Evolutionary conservation across 352 stramenopile species (phyloP).

Genomic region (Pythium volutum): DNA sequence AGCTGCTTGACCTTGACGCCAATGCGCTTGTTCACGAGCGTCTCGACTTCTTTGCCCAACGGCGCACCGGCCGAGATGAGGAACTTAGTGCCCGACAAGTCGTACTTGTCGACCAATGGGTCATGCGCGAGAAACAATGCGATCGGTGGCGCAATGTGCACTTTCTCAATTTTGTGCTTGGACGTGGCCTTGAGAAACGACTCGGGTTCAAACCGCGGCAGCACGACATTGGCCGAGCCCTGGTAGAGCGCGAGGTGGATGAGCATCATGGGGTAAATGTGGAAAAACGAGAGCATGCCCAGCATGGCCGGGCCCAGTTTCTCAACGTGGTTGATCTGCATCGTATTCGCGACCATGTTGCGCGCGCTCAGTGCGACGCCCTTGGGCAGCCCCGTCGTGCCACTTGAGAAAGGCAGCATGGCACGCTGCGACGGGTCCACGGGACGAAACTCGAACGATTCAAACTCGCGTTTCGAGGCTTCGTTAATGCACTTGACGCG

Average conservation of each 20-base stretch:
- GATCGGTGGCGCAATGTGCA: constrained; percentile 87
- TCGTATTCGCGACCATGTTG: constrained; percentile 89
- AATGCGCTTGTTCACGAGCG: constrained; percentile 50
- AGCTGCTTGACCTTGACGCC: constrained; percentile 32
- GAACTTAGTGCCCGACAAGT: constrained; percentile 76
- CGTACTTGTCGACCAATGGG: constrained; percentile 90
- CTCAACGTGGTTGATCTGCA: constrained; percentile 77
- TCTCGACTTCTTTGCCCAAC: constrained; percentile 60
- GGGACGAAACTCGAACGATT: constrained; percentile 44
- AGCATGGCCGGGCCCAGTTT: constrained; percentile 53
- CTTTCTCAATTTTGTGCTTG: constrained; percentile 43
- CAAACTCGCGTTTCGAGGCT: constrained; percentile 32
- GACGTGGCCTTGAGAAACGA: constrained; percentile 80
- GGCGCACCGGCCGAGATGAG: constrained; percentile 76
- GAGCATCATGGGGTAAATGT: constrained; percentile 92
- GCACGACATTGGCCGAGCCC: constrained; percentile 79
- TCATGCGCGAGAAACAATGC: constrained; percentile 84
- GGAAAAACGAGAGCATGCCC: constrained; percentile 91
- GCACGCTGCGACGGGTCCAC: constrained; percentile 53
- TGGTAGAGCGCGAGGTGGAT: constrained; percentile 82
- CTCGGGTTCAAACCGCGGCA: constrained; percentile 88
- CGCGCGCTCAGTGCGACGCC: constrained; percentile 69
- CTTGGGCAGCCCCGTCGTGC: constrained; percentile 91
- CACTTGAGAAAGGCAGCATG: constrained; percentile 91
- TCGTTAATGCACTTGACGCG: constrained; percentile 55